A percentile compares a stretch with the other conserved stretches of the same genome.
phyloP scores from a whole-genome alignment of 1,284 basidiomycete species.

The Pseudozyma thailandica region DNA sequence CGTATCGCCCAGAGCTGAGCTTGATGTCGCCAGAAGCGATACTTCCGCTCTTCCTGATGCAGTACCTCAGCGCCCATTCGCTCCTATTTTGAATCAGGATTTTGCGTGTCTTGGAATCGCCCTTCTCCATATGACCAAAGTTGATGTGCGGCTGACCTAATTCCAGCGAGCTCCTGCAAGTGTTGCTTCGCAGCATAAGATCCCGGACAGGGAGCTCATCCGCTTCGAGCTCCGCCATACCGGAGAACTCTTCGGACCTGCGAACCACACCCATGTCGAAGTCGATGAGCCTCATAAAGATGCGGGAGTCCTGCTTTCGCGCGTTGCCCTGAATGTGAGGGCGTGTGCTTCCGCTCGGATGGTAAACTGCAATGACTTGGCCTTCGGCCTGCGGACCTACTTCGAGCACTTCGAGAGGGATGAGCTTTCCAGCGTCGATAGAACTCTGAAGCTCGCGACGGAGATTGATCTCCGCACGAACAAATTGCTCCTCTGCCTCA shows the following conservation, averaged over 20 bases:
- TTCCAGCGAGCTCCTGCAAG: constrained; percentile 70
- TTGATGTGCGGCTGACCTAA: constrained; percentile 72
- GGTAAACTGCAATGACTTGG: constrained; percentile 70
- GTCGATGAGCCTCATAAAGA: constrained; percentile 70
- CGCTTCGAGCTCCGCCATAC: constrained; percentile 59
- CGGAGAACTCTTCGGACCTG: constrained; percentile 53
- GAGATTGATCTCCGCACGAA: constrained; percentile 69
- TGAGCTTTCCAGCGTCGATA: constrained; percentile 68
- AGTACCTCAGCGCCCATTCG: constrained; percentile 70
- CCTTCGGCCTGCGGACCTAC: constrained; percentile 66
- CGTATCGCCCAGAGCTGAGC: constrained; percentile 71
- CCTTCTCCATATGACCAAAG: constrained; percentile 72
- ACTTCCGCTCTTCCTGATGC: constrained; percentile 71
- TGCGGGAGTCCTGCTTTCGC: constrained; percentile 71
- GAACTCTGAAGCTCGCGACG: constrained; percentile 69
- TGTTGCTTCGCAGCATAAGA: constrained; percentile 70
- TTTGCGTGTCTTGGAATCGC: constrained; percentile 70
- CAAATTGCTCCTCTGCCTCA: constrained; percentile 71
- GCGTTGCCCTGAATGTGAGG: constrained; percentile 70
- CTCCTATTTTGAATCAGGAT: constrained; percentile 71
- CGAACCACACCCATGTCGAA: constrained; percentile 68
- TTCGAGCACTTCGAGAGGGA: constrained; percentile 68
- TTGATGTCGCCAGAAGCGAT: constrained; percentile 72
- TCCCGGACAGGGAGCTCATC: constrained; percentile 71
- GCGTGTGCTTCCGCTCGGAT: constrained; percentile 70